Conservation (phyloP, 768 basidiomycete genomes). For the Termitomyces bulborhizus region DNA sequence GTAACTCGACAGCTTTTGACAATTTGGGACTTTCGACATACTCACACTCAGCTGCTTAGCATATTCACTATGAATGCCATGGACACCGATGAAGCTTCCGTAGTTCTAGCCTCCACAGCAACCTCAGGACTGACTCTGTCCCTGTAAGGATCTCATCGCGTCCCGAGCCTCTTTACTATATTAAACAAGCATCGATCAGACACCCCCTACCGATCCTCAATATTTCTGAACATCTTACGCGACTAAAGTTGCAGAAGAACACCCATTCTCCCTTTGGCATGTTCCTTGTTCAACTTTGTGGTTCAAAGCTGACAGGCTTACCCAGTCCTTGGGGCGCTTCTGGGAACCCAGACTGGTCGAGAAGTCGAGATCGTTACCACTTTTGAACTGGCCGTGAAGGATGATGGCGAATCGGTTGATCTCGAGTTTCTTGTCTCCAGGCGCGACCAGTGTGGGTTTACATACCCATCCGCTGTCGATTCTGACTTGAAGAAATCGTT, state of each 20-base stretch:
- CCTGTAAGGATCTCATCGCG: slow-evolving; percentile 41
- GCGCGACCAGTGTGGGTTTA: slow-evolving; percentile 72
- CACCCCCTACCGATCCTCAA: slow-evolving; percentile 96
- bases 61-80: slow-evolving; percentile 44
- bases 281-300: slow-evolving; percentile 8
- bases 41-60: not conserved
- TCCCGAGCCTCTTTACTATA: not conserved
- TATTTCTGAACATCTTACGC: slow-evolving; percentile 92
- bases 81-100: slow-evolving; percentile 74
- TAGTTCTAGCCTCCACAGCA: slow-evolving; percentile 66
- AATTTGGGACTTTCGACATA: too few relatives aligned
- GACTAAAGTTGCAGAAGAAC: slow-evolving; percentile 70
- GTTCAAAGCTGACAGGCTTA: not conserved
- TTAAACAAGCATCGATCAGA: slow-evolving; percentile 37
- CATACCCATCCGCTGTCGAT: not conserved
- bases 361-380: slow-evolving; percentile 97
- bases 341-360: slow-evolving; percentile 90
- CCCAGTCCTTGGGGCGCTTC: slow-evolving; percentile 84
- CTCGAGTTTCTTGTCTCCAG: slow-evolving; percentile 77
- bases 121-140: slow-evolving; percentile 71
- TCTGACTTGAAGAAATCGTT: slow-evolving; percentile 5
- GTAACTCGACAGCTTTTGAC: not conserved
- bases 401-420: slow-evolving; percentile 58
- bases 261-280: slow-evolving; percentile 59
- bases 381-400: slow-evolving; percentile 79